Conservation (phyloP, 768 basidiomycete genomes). For the Cyclocybe cylindracea region DNA sequence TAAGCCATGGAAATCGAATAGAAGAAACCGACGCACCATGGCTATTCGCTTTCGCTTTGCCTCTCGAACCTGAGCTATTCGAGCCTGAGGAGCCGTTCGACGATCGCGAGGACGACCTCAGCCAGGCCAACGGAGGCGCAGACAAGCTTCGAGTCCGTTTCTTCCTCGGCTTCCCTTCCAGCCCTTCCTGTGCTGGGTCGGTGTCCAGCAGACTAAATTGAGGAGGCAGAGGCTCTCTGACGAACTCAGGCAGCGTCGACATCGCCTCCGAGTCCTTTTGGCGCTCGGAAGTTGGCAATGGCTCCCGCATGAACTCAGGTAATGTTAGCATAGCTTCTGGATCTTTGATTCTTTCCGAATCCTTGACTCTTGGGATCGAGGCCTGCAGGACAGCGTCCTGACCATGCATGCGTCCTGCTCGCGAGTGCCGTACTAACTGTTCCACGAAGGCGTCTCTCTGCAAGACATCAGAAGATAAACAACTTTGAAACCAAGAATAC, state of each 20-base stretch:
- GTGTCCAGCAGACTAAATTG: conserved; percentile 16
- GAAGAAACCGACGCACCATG: conserved; percentile 12
- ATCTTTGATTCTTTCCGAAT: conserved; percentile 35
- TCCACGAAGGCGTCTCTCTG: conserved; percentile 80
- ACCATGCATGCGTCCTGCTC: conserved; percentile 69
- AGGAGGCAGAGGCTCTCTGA: conserved; percentile 47
- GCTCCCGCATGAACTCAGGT: conserved; percentile 65
- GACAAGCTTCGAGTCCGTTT: conserved; percentile 54
- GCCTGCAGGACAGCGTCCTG: conserved; percentile 72
- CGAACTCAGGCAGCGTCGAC: conserved; percentile 60
- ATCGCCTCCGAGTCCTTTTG: conserved; percentile 46
- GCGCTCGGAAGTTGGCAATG: conserved; percentile 33
- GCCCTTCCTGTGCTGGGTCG: conserved; percentile 3
- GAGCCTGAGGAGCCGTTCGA: conserved; percentile 19
- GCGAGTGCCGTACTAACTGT: conserved; percentile 69
- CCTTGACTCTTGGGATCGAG: too few relatives aligned
- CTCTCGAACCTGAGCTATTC: conserved; percentile 16
- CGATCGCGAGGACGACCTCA: conserved; percentile 37
- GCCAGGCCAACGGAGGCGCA: conserved; percentile 62
- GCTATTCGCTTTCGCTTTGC: conserved; percentile 15
- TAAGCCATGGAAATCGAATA: neutral
- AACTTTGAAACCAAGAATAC: conserved; percentile 6
- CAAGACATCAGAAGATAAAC: neutral
- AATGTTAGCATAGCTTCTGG: conserved; percentile 56
- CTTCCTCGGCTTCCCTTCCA: conserved; percentile 19